Evolutionary conservation across 495 filamentous ascomycete genomes (phyloP), one percentile per base, ranked within the genome.

Genomic region (Aspergillus coremiiformis): DNA sequence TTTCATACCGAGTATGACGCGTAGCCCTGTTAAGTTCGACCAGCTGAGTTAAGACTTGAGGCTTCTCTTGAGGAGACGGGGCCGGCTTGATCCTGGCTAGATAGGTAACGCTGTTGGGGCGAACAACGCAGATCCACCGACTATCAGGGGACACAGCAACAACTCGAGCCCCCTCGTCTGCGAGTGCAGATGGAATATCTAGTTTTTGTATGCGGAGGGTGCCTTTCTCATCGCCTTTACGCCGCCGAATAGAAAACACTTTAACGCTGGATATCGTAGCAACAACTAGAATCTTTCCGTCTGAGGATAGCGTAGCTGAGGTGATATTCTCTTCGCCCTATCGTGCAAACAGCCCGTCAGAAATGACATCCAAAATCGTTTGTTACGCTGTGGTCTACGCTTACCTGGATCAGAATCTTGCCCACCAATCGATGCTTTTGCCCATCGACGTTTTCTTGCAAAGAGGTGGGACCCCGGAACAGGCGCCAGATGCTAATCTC

Each of bases 321-420:
- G 88, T 85, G 46, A 97, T 94, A 54, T 87, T 87, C 52, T 95
- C 87, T 59, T 95, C 90, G 19, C 87, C 86, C 73, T 86, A 49
- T 54, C 39, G 30, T 53, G 39, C 47, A 46, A 56, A 39, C 4
- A 32, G 33, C 20, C 21, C 15, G 39, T 21, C 24, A 39, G 46
- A 22, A 37, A 3, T 22, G 1, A 20, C 2, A 39, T 44, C 29
- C 3, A 22, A 20, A 23, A 37, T 12, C 24, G 32, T 5, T 20
- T 9, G 41, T 20, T 27, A 23, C 8, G 3, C 9, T 4, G 8
- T 19, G 15, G 12, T 32, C 8, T 20, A 29, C 22, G 17, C 65
- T 48, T 66, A 76, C 73, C 66, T 77, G 77, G 42, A 95, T 76
- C 47, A 84, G 56, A n/a, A 95, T 76, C 53, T 82, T 81, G 10